Conservation (phyloP, 2,329 filamentous ascomycete genomes). For the Phyllosticta citribraziliensis region DNA sequence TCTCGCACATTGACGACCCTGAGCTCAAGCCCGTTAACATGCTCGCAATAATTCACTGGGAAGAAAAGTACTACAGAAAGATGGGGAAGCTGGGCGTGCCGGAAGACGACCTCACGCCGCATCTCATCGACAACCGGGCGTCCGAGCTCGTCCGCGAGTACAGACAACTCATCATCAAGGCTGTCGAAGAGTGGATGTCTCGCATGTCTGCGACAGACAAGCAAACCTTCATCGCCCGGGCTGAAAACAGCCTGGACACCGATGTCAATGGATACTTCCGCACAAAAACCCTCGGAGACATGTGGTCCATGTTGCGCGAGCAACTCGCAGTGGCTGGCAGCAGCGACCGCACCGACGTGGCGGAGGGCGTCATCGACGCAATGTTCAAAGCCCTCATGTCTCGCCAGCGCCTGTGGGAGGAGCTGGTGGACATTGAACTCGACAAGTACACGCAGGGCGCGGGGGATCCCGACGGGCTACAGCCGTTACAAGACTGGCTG, state of each 20-base stretch:
- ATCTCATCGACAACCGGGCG: constrained; percentile 84
- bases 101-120: constrained; percentile 66
- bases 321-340: constrained; percentile 78
- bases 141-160: constrained; percentile 88
- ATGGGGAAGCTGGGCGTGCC: constrained; percentile 83
- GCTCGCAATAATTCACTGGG: constrained; percentile 88
- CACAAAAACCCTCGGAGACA: constrained; percentile 81
- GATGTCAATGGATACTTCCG: constrained; percentile 87
- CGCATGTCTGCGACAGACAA: constrained; percentile 77
- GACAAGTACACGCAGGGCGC: constrained; percentile 51
- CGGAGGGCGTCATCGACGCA: constrained; percentile 89
- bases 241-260: constrained; percentile 70
- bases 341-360: constrained; percentile 78
- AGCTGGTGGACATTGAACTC: constrained; percentile 78
- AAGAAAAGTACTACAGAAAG: constrained; percentile 90
- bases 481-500: constrained; percentile 76
- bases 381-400: constrained; percentile 83
- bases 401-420: constrained; percentile 78
- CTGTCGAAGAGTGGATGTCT: constrained; percentile 95
- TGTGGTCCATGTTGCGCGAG: constrained; percentile 96
- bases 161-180: constrained; percentile 87
- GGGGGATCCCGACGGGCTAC: constrained; percentile 61
- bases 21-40: constrained; percentile 79
- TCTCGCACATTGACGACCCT: constrained; percentile 72
- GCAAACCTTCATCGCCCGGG: constrained; percentile 69